Base-by-base conservation (phyloP, 345 rosid species). In the Firmiana major region DNA sequence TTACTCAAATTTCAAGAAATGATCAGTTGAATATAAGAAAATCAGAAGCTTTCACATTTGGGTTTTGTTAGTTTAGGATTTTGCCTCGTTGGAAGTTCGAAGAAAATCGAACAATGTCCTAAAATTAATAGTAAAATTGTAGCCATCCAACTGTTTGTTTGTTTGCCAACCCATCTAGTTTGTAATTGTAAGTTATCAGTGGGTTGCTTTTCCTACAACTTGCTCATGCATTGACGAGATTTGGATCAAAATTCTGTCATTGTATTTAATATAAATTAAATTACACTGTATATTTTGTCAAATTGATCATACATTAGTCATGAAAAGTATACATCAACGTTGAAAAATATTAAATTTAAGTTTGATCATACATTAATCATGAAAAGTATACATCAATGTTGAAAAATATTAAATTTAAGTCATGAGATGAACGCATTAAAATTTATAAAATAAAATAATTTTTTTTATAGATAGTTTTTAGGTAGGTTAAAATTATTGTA, bases 31-130 rank as follows among this genome's bases (percentile, higher is more conserved):
- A 73, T 38, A 3, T 21, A 38, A 55, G 76, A 73, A 73, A 36
- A 73, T 53, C 49, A 57, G 49, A 22, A 54, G 40, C 22, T 55
- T 73, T 22, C 76, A 73, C 65, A 57, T 38, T 60, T 60, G 38
- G 38, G 17, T 12, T 28, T 60, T 26, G 0, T 7, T 19, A 58
- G 63, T 26, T 60, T 28, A 6, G 7, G 65, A 24, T 58, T 31
- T 45, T 26, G 64, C 11, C 22, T 7, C 28, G 28, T 55, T 55
- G 38, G 19, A 60, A 26, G 65, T 26, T 60, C 6, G 63, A 22
- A 57, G 22, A 57, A 17, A 53, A 19, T 11, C 34, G 4, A 24
- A 59, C 21, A 19, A 5, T 53, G 22, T 54, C 11, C 59, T 19
- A 7, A 7, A 54, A 54, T 19, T 54, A 60, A 28, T 3, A 28